Base-by-base conservation (phyloP, 2,329 filamentous ascomycete species). In the Dactylellina sp. region DNA sequence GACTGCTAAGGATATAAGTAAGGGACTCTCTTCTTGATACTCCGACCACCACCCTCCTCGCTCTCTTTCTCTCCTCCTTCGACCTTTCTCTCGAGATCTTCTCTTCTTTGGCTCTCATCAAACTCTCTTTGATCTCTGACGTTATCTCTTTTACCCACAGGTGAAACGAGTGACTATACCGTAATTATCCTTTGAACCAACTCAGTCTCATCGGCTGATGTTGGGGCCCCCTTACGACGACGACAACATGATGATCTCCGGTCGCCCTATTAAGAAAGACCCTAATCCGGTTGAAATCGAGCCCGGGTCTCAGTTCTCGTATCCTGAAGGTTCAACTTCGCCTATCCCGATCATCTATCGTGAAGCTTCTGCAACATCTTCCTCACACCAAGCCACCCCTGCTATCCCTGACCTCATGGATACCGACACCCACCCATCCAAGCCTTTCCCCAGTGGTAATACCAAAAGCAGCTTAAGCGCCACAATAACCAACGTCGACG, bases 1-100 rank as follows among this genome's bases (percentile, higher is more conserved):
- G 37, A 40, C 37, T 16, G 37, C n/a, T 4, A 5, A 42, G 37
- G 46, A 60, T 71, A 71, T 71, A 71, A 71, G 66, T 71, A 71
- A 49, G 52, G 24, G 2, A 16, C 25, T 14, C 6, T 37, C 14
- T 37, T 22, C 7, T n/a, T n/a, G n/a, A n/a, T n/a, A n/a, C n/a
- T n/a, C n/a, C n/a, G n/a, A n/a, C n/a, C n/a, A n/a, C n/a, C n/a
- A n/a, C n/a, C n/a, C 28, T 53, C 49, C 16, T 46, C 7, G 5
- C 16, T 20, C 5, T 46, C 42, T 22, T 16, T 18, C 25, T 16
- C 18, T 46, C 49, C 25, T 18, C 5, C 14, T n/a, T 53, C 12
- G 35, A n/a, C 11, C 16, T 35, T 18, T 18, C 49, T 37, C 6
- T 46, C 50, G 28, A 37, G 12, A 16, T 18, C 14, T 53, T 46